These are phyloP conservation scores for Colletotrichum sp. DNA, from an alignment of 2,329 filamentous ascomycete species.

Conservation along the genomic window DNA sequence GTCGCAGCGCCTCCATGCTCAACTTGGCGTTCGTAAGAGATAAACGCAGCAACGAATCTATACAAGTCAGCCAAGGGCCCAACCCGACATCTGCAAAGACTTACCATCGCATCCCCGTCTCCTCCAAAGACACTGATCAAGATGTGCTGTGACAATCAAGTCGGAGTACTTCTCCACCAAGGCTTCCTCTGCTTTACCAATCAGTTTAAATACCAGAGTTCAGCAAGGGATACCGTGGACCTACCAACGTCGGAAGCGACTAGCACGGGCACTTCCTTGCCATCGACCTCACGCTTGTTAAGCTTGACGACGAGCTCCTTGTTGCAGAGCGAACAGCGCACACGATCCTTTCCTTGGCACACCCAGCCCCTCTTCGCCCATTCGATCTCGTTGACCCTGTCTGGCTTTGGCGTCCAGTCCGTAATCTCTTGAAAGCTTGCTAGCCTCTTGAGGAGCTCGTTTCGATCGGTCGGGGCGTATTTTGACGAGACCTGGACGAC, in stretches of 20 bases:
- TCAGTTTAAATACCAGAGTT: constrained; percentile 3
- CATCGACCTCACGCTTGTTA: constrained; percentile 62
- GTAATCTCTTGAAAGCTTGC: constrained; percentile 91
- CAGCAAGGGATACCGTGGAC: constrained; percentile 10
- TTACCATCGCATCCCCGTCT: constrained; percentile 85
- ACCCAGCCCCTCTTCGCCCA: constrained; percentile 96
- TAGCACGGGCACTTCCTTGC: constrained; percentile 57
- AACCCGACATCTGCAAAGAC: neutral
- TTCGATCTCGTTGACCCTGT: constrained; percentile 83
- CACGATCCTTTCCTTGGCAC: constrained; percentile 82
- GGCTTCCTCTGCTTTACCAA: constrained; percentile 54
- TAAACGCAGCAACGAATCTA: constrained; percentile 65
- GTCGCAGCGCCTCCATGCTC: constrained; percentile 62
- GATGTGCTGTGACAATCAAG: constrained; percentile 77
- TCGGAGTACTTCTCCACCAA: constrained; percentile 79
- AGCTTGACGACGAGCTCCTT: constrained; percentile 85
- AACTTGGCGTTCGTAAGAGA: constrained; percentile 66
- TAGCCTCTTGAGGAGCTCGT: constrained; percentile 79
- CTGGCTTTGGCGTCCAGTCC: constrained; percentile 91
- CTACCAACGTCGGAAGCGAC: constrained; percentile 64
- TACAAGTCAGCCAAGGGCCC: constrained; percentile 14
- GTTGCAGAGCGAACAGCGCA: constrained; percentile 85
- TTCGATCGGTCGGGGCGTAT: constrained; percentile 87
- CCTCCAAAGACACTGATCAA: constrained; percentile 84
- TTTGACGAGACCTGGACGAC: constrained; percentile 44